Base-by-base conservation (phyloP, 495 filamentous ascomycete species). In the Penicillium maclennaniae region DNA sequence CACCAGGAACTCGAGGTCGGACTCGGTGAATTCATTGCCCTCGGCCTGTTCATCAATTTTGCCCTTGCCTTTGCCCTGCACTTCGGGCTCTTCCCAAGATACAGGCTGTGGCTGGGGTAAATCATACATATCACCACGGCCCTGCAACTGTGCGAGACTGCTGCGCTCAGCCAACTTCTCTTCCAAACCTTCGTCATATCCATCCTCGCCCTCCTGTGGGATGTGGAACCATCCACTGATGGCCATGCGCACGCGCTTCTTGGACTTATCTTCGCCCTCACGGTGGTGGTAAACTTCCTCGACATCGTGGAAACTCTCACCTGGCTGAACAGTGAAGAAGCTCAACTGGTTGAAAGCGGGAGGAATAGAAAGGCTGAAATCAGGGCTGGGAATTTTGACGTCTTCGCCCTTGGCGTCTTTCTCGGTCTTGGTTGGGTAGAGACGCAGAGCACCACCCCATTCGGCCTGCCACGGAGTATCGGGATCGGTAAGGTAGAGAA, bases 161-260 rank as follows among this genome's bases (percentile, higher is more conserved):
- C 91, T 96, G 62, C 89, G 90, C 59, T 88, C 85, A 10, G 88
- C 89, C 19, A 93, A 78, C 63, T 86, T 85, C 70, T 90, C 88
- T 67, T 97, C 93, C n/a, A 91, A 74, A 2, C 92, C 95, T 55
- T 85, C 77, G 49, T 91, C 84, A 57, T 86, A 97, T 9, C 93
- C 95, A n/a, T 92, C 89, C 64, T 99, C 93, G 34, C 93, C 93
- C 56, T 87, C 75, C 65, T 99, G 93, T 0, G 93, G 95, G 47
- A 99, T 97, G 66, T 99, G 93, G 71, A 91, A 99, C 93, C 93
- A 99, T n/a, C 93, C 93, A 55, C 89, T 95, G 58, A 99, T 97
- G 23, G 93, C 93, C 91, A 97, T 97, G 49, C 93, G 83, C 40
- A 95, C 83, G 42, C 93, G 82, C 48, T 81, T 85, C 50, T 81